Evolutionary conservation across 257 asterid genomes (phyloP).

Genomic region (Osmanthus fragrans): DNA sequence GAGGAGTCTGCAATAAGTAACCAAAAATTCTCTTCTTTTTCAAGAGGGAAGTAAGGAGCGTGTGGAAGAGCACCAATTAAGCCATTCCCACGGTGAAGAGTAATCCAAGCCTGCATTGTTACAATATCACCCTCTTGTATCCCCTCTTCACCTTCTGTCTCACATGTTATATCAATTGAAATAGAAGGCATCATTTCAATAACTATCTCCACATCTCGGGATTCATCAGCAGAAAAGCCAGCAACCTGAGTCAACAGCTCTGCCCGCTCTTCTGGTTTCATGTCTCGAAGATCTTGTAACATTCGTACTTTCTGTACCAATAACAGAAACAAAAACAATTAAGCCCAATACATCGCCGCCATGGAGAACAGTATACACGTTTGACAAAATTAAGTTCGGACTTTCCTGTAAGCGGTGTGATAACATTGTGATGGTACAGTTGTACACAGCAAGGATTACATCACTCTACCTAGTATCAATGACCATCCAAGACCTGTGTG

Average conservation of each 20-base stretch:
- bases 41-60: conserved; percentile 74
- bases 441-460: neutral
- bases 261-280: conserved; percentile 70
- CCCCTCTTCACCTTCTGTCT: conserved; percentile 99
- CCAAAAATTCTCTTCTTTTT: conserved; percentile 95
- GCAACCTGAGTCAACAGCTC: conserved; percentile 83
- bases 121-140: conserved; percentile 93
- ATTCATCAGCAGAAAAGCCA: conserved; percentile 70
- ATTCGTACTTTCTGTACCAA: conserved; percentile 76
- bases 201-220: conserved; percentile 86
- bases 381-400: neutral
- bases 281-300: conserved; percentile 79
- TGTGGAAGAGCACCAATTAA: conserved; percentile 79
- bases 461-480: neutral
- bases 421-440: neutral
- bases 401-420: neutral
- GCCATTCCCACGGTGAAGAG: conserved; percentile 70
- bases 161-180: conserved; percentile 78
- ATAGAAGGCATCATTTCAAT: conserved; percentile 94
- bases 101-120: conserved; percentile 94
- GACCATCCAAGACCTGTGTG: neutral
- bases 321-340: conserved; percentile 14
- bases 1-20: conserved; percentile 76
- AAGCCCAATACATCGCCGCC: neutral
- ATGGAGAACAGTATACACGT: conserved; percentile 6